Conservation (phyloP, 345 rosid genomes). For the Dipteronia dyeriana region DNA sequence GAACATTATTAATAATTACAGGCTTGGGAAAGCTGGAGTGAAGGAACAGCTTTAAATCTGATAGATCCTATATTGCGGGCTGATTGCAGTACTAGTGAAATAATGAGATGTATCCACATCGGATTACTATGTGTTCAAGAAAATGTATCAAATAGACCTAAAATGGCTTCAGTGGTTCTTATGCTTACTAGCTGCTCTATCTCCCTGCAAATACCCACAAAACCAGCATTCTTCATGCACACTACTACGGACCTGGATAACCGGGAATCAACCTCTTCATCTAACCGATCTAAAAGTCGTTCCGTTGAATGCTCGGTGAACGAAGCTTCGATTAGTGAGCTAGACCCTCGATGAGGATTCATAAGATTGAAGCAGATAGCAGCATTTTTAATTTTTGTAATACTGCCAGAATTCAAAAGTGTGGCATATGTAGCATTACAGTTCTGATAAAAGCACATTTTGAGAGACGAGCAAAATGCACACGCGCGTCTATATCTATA, state of each 20-base stretch:
- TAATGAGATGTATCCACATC: conserved; percentile 54
- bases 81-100: conserved; percentile 33
- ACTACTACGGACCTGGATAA: conserved; percentile 8
- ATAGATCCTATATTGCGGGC: conserved; percentile 38
- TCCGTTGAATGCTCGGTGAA: not conserved
- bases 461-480: too few species aligned
- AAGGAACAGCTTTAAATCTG: conserved; percentile 30
- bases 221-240: conserved; percentile 42
- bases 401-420: too few species aligned
- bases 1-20: conserved; percentile 15
- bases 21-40: conserved; percentile 63
- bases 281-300: not conserved
- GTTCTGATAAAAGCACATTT: too few species aligned
- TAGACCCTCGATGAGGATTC: conserved; percentile 15
- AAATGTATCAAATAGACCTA: conserved; percentile 39
- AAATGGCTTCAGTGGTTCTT: conserved; percentile 43
- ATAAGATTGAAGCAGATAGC: not conserved
- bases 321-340: conserved; percentile 27
- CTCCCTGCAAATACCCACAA: conserved; percentile 40
- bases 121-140: conserved; percentile 61
- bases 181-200: conserved; percentile 49
- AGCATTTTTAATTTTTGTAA: too few species aligned
- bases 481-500: too few species aligned
- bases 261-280: not conserved
- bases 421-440: too few species aligned